Percentiles rank a stretch among this genome's conserved stretches.
phyloP scores from a whole-genome alignment of 2,329 filamentous ascomycete genomes.

The Ilyonectria robusta region DNA sequence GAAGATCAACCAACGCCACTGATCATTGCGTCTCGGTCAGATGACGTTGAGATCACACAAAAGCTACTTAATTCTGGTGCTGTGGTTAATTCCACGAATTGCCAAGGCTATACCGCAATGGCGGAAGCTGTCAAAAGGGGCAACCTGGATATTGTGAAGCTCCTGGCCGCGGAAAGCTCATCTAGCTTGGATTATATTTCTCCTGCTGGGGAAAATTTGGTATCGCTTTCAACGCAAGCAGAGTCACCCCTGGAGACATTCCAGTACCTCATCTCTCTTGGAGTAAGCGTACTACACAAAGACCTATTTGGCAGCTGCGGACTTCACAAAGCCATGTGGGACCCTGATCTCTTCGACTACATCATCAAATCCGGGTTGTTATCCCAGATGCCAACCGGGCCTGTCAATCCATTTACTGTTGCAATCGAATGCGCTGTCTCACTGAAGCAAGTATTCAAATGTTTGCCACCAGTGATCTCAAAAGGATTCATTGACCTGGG shows the following conservation, averaged over 20 bases:
- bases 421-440: background rate
- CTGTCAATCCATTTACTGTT: background rate
- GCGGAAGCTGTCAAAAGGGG: background rate
- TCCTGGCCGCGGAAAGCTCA: background rate
- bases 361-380: background rate
- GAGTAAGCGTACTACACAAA: background rate
- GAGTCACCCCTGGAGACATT: background rate
- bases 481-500: background rate
- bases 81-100: background rate
- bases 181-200: background rate
- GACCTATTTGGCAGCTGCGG: background rate
- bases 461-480: background rate
- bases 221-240: background rate
- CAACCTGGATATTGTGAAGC: constrained; percentile 6
- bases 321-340: background rate
- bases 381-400: background rate
- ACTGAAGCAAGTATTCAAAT: background rate
- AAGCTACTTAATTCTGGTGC: constrained; percentile 1
- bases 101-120: background rate
- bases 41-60: background rate
- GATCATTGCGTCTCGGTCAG: background rate
- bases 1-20: background rate
- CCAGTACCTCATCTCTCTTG: constrained; percentile 3
- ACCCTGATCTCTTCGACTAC: background rate
- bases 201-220: background rate